A percentile compares a stretch with the other conserved stretches of the same genome.
Conservation (phyloP, 768 basidiomycete species). For the Grammothele lineata region DNA sequence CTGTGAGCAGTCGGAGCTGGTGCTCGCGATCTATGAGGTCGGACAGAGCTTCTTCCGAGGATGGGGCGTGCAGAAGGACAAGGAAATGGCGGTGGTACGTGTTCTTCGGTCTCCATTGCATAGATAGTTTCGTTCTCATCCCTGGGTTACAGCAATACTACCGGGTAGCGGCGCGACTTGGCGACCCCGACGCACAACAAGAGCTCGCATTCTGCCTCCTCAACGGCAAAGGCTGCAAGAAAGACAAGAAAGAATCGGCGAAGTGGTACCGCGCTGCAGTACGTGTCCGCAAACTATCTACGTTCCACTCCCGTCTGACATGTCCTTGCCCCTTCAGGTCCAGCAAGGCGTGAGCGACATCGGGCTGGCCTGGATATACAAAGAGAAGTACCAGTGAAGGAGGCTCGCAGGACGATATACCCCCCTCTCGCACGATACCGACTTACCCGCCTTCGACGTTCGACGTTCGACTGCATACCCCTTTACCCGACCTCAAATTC, state of each 20-base stretch:
- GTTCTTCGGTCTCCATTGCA: conserved; percentile 1
- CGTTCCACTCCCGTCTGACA: not conserved
- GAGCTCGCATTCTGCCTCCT: conserved; percentile 83
- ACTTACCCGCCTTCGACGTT: too few relatives aligned
- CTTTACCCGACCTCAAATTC: not conserved
- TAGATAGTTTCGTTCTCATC: not conserved
- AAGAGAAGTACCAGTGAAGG: conserved; percentile 62
- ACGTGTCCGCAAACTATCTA: too few relatives aligned
- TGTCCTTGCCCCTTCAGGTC: not conserved
- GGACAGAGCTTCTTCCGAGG: conserved; percentile 92
- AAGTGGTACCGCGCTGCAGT: conserved; percentile 90
- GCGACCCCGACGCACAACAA: conserved; percentile 83
- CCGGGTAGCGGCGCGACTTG: conserved; percentile 74
- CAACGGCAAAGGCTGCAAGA: conserved; percentile 88
- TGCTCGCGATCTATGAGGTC: conserved; percentile 88
- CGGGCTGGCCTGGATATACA: conserved; percentile 89
- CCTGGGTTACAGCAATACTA: conserved; percentile 64
- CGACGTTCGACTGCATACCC: not conserved
- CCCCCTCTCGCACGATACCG: too few relatives aligned
- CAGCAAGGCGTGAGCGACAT: conserved; percentile 74
- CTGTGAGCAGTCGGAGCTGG: conserved; percentile 60
- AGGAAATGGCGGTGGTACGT: conserved; percentile 84
- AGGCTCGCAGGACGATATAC: too few relatives aligned
- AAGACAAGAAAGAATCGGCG: conserved; percentile 80
- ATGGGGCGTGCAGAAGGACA: conserved; percentile 84